Conservation (phyloP, 2,329 filamentous ascomycete species). For the Xylariomycetidae sp. region DNA sequence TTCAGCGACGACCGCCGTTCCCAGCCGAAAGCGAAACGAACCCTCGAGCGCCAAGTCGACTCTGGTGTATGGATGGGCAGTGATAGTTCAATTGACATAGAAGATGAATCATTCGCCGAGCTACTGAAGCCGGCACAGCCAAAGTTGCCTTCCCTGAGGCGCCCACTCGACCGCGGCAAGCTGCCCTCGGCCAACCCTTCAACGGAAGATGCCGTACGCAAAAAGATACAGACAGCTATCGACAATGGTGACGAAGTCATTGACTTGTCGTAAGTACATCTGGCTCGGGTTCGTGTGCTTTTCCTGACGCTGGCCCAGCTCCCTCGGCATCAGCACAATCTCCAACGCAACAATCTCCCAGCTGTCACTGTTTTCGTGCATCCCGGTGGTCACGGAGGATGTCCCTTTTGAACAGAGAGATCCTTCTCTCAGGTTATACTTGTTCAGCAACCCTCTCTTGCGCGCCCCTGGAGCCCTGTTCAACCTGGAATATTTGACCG, state of each 20-base stretch:
- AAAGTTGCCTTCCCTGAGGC: slow-evolving; percentile 33
- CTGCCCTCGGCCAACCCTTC: slow-evolving; percentile 26
- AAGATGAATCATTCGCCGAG: slow-evolving; percentile 35
- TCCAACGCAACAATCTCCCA: slow-evolving; percentile 52
- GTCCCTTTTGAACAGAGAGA: slow-evolving; percentile 55
- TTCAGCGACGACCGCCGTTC: slow-evolving; percentile 34
- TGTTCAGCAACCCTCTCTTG: slow-evolving; percentile 53
- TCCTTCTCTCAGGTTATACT: slow-evolving; percentile 54
- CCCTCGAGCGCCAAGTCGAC: slow-evolving; percentile 55
- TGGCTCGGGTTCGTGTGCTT: background rate
- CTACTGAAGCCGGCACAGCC: slow-evolving; percentile 27
- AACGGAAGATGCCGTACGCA: slow-evolving; percentile 40
- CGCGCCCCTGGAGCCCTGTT: slow-evolving; percentile 56
- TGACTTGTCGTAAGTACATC: slow-evolving; percentile 51
- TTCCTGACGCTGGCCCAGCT: slow-evolving; percentile 19
- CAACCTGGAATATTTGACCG: slow-evolving; percentile 53
- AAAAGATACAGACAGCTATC: slow-evolving; percentile 44
- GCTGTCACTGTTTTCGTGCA: slow-evolving; percentile 47
- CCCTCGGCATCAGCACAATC: slow-evolving; percentile 44
- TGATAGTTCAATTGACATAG: slow-evolving; percentile 43
- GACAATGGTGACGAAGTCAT: slow-evolving; percentile 54
- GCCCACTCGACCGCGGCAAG: slow-evolving; percentile 19
- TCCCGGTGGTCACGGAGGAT: slow-evolving; percentile 48
- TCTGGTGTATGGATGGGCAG: slow-evolving; percentile 66
- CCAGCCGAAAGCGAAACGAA: slow-evolving; percentile 39